These are phyloP conservation scores for Lipomyces mesembrius DNA, from an alignment of 805 yeast species.

Conservation along the genomic window DNA sequence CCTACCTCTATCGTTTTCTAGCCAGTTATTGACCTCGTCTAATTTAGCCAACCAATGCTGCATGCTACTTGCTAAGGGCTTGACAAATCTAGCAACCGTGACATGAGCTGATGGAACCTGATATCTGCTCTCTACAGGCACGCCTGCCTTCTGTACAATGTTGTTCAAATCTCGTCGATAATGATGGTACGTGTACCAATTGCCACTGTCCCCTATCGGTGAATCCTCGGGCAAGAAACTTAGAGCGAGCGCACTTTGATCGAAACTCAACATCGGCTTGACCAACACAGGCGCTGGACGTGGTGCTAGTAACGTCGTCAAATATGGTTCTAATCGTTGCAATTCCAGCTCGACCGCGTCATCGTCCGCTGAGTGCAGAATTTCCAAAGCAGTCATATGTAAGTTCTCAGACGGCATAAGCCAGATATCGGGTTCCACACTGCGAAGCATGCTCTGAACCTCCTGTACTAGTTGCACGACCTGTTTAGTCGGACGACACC, in stretches of 20 bases:
- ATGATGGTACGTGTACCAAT: constrained; percentile 36
- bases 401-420: constrained; percentile 38
- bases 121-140: constrained; percentile 35
- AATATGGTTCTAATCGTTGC: constrained; percentile 14
- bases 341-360: constrained; percentile 12
- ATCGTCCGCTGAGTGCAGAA: constrained; percentile 30
- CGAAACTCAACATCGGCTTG: constrained; percentile 29
- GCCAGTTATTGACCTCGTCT: constrained; percentile 34
- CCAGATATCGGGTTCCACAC: constrained; percentile 31
- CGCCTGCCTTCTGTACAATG: constrained; percentile 23
- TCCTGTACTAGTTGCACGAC: constrained; percentile 20
- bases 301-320: constrained; percentile 25
- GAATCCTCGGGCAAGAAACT: constrained; percentile 28
- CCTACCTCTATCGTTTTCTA: not conserved
- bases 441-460: constrained; percentile 22
- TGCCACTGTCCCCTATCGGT: constrained; percentile 9
- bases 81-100: constrained; percentile 38
- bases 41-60: constrained; percentile 25
- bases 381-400: constrained; percentile 37
- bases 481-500: constrained; percentile 31
- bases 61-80: constrained; percentile 19
- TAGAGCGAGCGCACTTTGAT: constrained; percentile 34
- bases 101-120: constrained; percentile 38
- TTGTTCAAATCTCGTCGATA: constrained; percentile 28
- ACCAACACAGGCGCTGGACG: constrained; percentile 31